Conservation (phyloP, 495 filamentous ascomycete genomes). For the Penicillium cinerascens region DNA sequence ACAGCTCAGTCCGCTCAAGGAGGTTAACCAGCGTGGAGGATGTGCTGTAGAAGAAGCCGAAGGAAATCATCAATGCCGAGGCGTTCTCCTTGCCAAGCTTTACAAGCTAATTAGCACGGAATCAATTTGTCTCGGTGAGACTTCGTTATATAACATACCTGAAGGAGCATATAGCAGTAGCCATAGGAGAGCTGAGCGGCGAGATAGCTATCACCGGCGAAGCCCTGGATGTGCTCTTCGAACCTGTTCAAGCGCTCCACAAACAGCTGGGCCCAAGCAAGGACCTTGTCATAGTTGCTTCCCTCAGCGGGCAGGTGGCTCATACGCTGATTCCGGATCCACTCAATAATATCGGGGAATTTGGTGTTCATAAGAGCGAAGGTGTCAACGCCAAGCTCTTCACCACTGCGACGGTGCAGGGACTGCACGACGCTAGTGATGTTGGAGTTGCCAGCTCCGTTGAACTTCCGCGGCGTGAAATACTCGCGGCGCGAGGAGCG, state of each 20-base stretch:
- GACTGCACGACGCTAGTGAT: constrained; percentile 25
- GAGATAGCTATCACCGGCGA: constrained; percentile 34
- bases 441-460: constrained; percentile 17
- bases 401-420: constrained; percentile 23
- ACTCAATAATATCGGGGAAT: constrained; percentile 27
- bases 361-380: constrained; percentile 22
- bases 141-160: constrained; percentile 21
- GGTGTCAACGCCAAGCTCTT: constrained; percentile 18
- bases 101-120: neutral
- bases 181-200: constrained; percentile 36
- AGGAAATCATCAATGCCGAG: constrained; percentile 28
- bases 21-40: constrained; percentile 32
- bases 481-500: constrained; percentile 18
- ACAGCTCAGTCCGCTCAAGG: constrained; percentile 33
- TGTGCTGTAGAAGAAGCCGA: constrained; percentile 36
- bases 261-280: constrained; percentile 32
- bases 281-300: constrained; percentile 38
- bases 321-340: constrained; percentile 33
- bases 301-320: constrained; percentile 36
- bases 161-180: constrained; percentile 35
- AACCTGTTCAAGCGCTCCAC: constrained; percentile 33
- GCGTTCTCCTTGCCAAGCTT: constrained; percentile 37
- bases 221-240: constrained; percentile 27
- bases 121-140: neutral
- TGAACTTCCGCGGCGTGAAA: constrained; percentile 18